Evolutionary conservation across 805 yeast genomes (phyloP).

Genomic region (Tetrapisispora nanseiensis): DNA sequence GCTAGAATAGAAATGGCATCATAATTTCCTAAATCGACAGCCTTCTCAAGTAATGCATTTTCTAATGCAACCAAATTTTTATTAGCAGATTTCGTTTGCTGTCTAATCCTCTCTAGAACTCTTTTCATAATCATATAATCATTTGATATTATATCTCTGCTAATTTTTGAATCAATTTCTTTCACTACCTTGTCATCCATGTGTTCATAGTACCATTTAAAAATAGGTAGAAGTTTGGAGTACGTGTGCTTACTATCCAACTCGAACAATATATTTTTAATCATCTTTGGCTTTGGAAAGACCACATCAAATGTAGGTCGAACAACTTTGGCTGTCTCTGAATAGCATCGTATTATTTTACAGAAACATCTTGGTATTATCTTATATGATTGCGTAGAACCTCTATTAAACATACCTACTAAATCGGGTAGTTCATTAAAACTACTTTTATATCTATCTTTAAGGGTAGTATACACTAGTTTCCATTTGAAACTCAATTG

Average conservation of each 20-base stretch:
- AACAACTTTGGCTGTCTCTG: background rate
- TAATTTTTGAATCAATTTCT: background rate
- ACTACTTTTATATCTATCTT: too few species aligned
- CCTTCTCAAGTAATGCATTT: constrained; percentile 62
- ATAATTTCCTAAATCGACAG: constrained; percentile 74
- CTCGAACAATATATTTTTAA: constrained; percentile 57
- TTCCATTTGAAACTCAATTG: too few species aligned
- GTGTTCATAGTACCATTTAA: constrained; percentile 39
- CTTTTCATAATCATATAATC: constrained; percentile 63
- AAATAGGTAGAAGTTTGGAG: constrained; percentile 43
- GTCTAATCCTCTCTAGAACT: constrained; percentile 52
- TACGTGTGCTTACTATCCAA: constrained; percentile 50
- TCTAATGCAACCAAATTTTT: constrained; percentile 47
- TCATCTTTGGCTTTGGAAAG: constrained; percentile 48
- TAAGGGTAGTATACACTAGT: too few species aligned
- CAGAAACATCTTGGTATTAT: background rate
- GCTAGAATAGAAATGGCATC: constrained; percentile 73
- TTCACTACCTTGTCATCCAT: constrained; percentile 6
- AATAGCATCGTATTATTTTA: background rate
- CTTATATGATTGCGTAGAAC: too few species aligned
- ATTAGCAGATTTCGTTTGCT: constrained; percentile 50
- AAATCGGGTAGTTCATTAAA: too few species aligned
- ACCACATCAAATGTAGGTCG: constrained; percentile 36
- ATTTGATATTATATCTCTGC: background rate
- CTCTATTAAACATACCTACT: too few species aligned